These are phyloP conservation scores for Perkinsela sp. DNA, from an alignment of 208 protist genomes.

Conservation along the genomic window DNA sequence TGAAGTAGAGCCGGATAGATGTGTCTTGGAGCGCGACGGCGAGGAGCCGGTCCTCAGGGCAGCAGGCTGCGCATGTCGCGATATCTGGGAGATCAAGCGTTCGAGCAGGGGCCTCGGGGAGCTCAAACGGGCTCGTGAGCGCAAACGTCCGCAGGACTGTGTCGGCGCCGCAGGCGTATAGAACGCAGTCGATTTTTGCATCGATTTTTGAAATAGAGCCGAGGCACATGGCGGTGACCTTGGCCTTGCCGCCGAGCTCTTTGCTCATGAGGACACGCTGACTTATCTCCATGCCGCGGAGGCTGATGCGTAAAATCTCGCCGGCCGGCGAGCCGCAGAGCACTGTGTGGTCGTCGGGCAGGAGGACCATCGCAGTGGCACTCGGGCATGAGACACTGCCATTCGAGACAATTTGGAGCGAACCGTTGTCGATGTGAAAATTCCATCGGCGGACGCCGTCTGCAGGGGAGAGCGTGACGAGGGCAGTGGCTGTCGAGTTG, in stretches of 20 bases:
- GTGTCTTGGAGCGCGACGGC: constrained; percentile 80
- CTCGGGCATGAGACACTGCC: not conserved
- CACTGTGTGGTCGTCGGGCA: not conserved
- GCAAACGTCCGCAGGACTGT: not conserved
- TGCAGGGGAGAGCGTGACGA: not conserved
- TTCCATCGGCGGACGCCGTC: not conserved
- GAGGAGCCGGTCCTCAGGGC: constrained; percentile 48
- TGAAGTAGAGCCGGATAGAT: constrained; percentile 88
- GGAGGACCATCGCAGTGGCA: not conserved
- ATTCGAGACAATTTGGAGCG: not conserved
- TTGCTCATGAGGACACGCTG: not conserved
- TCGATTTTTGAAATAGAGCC: not conserved
- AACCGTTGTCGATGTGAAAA: not conserved
- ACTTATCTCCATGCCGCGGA: not conserved
- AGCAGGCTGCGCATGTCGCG: constrained; percentile 51
- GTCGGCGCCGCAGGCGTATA: not conserved
- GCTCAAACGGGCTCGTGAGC: not conserved
- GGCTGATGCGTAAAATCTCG: not conserved
- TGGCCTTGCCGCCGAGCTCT: not conserved
- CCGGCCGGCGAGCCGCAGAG: not conserved
- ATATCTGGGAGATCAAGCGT: constrained; percentile 69
- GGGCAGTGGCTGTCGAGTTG: not conserved
- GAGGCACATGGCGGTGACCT: not conserved
- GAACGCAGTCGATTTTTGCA: not conserved
- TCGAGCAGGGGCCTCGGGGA: not conserved